Base-by-base conservation (phyloP, 2,329 filamentous ascomycete genomes). In the Leptographium radiaticola region DNA sequence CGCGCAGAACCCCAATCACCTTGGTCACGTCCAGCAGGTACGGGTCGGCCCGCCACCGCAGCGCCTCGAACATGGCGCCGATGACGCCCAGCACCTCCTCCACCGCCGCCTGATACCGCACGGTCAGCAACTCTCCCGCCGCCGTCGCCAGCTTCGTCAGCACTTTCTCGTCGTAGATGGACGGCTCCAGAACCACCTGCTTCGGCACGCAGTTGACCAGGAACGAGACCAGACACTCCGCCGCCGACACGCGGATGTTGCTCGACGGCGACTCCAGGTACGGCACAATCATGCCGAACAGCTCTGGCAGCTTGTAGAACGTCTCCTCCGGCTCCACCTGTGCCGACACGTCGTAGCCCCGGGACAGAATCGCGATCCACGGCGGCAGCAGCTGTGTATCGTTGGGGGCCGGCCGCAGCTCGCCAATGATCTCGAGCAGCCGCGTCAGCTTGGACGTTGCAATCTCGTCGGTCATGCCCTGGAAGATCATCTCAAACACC, bases 401-500 rank as follows among this genome's bases (percentile, higher is more conserved):
- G 67, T 91, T 95, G 60, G 90, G 81, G 4, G 89, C 87, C 10
- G 93, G 93, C 61, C 91, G 88, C 60, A 98, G 73, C 66, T 97
- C 90, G 13, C 86, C 84, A 60, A 98, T 95, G 52, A 93, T 89
- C 59, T 95, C 89, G 62, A 97, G 78, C 13, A 98, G 77, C 54
- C 87, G 81, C 3, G 90, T 89, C 13, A 98, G 76, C 70, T 97
- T 98, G 1, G 88, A 80, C 3, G 89, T 94, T 0, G 90, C 87
- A 49, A 90, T 77, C 60, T 95, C 89, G 60, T 90, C 86, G n/a
- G 75, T 80, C 85, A 98, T 90, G 9, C 89, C 86, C 62, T 86
- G 85, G 60, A 98, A 97, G 46, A 97, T 95, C 67, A 95, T 86
- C 67, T 98, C 93, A 63, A 98, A 98, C 5, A 97, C 91, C 60